These are phyloP conservation scores for Talaromyces amestolkiae DNA, from an alignment of 2,329 filamentous ascomycete genomes.

Conservation along the genomic window DNA sequence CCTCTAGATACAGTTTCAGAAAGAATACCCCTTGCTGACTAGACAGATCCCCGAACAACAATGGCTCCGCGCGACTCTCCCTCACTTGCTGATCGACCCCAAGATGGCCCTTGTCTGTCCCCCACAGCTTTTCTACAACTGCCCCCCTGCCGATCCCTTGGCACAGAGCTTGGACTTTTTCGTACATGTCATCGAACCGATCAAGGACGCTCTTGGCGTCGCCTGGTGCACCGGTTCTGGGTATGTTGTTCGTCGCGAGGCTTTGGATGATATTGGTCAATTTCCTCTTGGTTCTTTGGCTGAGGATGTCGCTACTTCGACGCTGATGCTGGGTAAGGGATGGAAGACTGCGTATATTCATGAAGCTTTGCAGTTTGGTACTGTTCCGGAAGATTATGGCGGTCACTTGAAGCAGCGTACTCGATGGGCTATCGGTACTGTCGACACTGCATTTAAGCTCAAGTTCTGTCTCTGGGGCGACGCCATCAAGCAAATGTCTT, in stretches of 20 bases:
- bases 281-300: conserved; percentile 60
- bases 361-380: conserved; percentile 60
- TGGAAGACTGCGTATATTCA: conserved; percentile 63
- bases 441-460: conserved; percentile 60
- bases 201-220: conserved; percentile 49
- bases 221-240: conserved; percentile 67
- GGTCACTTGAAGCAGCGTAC: conserved; percentile 38
- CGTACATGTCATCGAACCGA: conserved; percentile 52
- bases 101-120: conserved; percentile 61
- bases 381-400: conserved; percentile 39
- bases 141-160: conserved; percentile 58
- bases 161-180: conserved; percentile 59
- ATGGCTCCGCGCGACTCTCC: conserved; percentile 60
- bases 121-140: conserved; percentile 63
- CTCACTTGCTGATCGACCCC: conserved; percentile 57
- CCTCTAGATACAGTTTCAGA: neutral
- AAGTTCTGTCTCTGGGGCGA: conserved; percentile 60
- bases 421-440: conserved; percentile 46
- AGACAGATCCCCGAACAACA: conserved; percentile 57
- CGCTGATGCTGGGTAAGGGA: conserved; percentile 57
- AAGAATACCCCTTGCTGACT: conserved; percentile 9
- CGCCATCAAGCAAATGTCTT: conserved; percentile 52
- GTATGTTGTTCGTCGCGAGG: conserved; percentile 58
- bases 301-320: conserved; percentile 61
- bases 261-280: conserved; percentile 60